These are phyloP conservation scores for Actinomortierella wolfii DNA, from an alignment of 371 early-diverging fungal species.

Conservation along the genomic window DNA sequence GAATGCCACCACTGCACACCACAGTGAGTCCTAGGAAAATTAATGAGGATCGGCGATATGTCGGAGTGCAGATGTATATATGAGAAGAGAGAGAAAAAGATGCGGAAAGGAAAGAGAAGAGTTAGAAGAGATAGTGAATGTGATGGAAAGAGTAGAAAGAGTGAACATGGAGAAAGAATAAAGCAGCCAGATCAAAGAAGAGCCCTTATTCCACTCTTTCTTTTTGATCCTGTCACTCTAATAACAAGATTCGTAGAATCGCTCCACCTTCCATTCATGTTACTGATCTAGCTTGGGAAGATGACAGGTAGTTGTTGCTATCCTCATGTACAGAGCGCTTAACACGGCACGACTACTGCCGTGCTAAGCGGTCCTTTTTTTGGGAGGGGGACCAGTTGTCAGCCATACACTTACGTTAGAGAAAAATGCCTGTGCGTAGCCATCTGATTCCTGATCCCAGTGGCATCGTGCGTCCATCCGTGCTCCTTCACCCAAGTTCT, in stretches of 20 bases:
- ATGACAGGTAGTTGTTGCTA: no score
- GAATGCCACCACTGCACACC: slow-evolving; percentile 42
- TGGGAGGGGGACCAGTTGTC: background rate
- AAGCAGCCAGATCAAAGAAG: no score
- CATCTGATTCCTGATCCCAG: slow-evolving; percentile 76
- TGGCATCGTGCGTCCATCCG: slow-evolving; percentile 68
- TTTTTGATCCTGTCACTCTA: no score
- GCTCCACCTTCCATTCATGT: no score
- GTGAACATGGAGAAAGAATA: background rate
- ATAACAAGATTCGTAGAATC: no score
- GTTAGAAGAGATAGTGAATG: background rate
- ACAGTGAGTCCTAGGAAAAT: slow-evolving; percentile 29
- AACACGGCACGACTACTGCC: background rate
- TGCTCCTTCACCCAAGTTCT: slow-evolving; percentile 69
- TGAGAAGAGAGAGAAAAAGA: background rate
- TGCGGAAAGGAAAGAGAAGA: background rate
- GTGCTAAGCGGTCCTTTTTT: no score
- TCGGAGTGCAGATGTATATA: no score
- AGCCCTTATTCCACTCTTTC: no score
- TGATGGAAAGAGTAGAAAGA: background rate
- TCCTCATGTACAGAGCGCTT: no score
- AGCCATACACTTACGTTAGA: slow-evolving; percentile 55
- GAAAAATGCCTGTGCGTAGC: slow-evolving; percentile 67
- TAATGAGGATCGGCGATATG: no score
- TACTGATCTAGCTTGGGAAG: no score